A percentile compares a stretch with the other conserved stretches of the same genome.
Conservation (phyloP, 352 stramenopile genomes). For the Pythium grandisporangium region DNA sequence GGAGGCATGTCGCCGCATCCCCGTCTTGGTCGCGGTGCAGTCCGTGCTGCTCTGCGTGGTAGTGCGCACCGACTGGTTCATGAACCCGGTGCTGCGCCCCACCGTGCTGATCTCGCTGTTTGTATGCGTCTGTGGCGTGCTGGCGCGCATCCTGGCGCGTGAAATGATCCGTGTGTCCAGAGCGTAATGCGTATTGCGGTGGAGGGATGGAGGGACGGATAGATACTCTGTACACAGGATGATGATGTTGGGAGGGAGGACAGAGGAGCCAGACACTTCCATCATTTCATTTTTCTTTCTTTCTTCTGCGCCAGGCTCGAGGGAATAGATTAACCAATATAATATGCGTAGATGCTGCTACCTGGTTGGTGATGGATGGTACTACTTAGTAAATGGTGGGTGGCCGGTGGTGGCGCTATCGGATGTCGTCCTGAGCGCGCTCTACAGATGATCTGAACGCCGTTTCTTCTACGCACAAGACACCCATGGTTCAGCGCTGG, state of each 20-base stretch:
- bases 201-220: too few species aligned
- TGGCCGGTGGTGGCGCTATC: too few species aligned
- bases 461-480: slow-evolving; percentile 40
- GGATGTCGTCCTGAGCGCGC: slow-evolving; percentile 1
- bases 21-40: slow-evolving; percentile 34
- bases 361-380: too few species aligned
- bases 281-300: too few species aligned
- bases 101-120: slow-evolving; percentile 52
- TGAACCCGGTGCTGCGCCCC: slow-evolving; percentile 68
- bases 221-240: too few species aligned
- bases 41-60: slow-evolving; percentile 49
- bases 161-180: slow-evolving; percentile 48
- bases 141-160: slow-evolving; percentile 40
- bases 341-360: too few species aligned
- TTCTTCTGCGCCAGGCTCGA: too few species aligned
- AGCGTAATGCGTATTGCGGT: slow-evolving; percentile 14
- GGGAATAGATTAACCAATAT: too few species aligned
- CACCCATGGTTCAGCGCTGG: too few species aligned
- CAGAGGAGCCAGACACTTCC: too few species aligned
- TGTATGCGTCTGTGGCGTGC: slow-evolving; percentile 19
- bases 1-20: slow-evolving; percentile 39
- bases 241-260: too few species aligned
- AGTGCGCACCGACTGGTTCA: slow-evolving; percentile 56
- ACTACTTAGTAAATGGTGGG: too few species aligned
- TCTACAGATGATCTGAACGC: slow-evolving; percentile 44